Conservation (phyloP, 192 early-diverging fungal genomes). For the Haplosporangium gracile region DNA sequence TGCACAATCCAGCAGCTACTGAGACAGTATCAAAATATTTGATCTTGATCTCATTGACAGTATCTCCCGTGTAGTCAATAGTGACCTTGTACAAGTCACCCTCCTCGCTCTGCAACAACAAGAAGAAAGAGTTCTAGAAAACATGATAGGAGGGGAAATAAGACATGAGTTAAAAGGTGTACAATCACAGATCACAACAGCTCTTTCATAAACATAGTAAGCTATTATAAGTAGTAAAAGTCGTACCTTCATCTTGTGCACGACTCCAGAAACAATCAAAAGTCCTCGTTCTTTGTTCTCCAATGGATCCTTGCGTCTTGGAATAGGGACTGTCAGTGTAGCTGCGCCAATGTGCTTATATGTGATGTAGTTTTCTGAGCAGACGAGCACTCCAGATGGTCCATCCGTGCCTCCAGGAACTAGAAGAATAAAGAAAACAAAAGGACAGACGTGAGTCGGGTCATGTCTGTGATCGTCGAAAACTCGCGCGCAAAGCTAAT, state of each 20-base stretch:
- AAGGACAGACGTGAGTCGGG: neutral
- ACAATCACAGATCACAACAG: no score
- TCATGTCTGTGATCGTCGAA: neutral
- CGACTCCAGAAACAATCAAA: conserved; percentile 86
- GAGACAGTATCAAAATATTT: conserved; percentile 97
- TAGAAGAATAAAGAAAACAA: conserved; percentile 20
- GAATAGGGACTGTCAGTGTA: conserved; percentile 82
- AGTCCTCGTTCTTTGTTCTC: conserved; percentile 76
- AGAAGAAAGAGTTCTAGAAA: conserved; percentile 81
- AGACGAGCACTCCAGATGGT: conserved; percentile 97
- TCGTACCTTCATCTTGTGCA: conserved; percentile 89
- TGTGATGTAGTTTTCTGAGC: conserved; percentile 89
- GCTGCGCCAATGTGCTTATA: conserved; percentile 83
- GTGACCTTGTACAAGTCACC: conserved; percentile 97
- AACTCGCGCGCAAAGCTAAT: neutral
- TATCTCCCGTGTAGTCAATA: conserved; percentile 78
- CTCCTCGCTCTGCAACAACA: conserved; percentile 90
- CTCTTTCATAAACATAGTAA: neutral
- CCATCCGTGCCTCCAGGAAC: conserved; percentile 93
- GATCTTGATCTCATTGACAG: conserved; percentile 80
- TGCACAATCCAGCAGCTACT: conserved; percentile 79
- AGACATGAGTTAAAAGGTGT: neutral
- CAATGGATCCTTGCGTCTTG: conserved; percentile 77
- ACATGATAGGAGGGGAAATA: conserved; percentile 8
- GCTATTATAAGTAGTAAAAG: no score